Evolutionary conservation across 129 eudicot genomes (phyloP), one percentile per base, ranked within the genome.

Genomic region (Flaveria ramosissima): DNA sequence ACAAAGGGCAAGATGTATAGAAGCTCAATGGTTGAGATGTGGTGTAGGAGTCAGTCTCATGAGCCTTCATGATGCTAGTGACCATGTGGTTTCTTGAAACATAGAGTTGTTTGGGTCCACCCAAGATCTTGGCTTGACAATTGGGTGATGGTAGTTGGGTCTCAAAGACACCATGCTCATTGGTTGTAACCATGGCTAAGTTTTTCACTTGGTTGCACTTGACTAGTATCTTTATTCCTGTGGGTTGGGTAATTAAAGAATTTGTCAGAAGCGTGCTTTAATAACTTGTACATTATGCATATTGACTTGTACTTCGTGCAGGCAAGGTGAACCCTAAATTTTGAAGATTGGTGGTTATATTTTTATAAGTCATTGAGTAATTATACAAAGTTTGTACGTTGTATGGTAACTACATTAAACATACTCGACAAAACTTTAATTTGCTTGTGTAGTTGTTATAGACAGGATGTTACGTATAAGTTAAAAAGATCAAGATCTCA

Each of bases 131-230:
- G 78, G 96, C 91, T 67, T 77, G 70, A 78, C 98, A 93, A 73
- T 86, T 70, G 78, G 71, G 85, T 56, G 80, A 60, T 32, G 98
- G 91, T 17, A 93, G 88, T 21, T 84, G 70, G 7, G 86, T 76
- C 62, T 85, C 76, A 41, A 90, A 93, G 9, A 70, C 67, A n/a
- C 98, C 98, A 66, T 88, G 85, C 81, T 85, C 73, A 36, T 80
- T 72, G 20, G 96, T 86, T 71, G 88, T 88, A 80, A 88, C 85
- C 81, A 88, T 68, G n/a, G 56, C 82, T 64, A 76, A 7, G 67
- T 86, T 88, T 61, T 88, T 85, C 89, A 85, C 95, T 75, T 86
- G 75, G 70, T 83, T 85, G 74, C 98, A 93, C 82, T 88, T 86
- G 27, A 93, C 88, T 67, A 84, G 74, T 41, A 93, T 87, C 82